Evolutionary conservation across 2,329 filamentous ascomycete genomes (phyloP).

Genomic region (Aspergillus niger): DNA sequence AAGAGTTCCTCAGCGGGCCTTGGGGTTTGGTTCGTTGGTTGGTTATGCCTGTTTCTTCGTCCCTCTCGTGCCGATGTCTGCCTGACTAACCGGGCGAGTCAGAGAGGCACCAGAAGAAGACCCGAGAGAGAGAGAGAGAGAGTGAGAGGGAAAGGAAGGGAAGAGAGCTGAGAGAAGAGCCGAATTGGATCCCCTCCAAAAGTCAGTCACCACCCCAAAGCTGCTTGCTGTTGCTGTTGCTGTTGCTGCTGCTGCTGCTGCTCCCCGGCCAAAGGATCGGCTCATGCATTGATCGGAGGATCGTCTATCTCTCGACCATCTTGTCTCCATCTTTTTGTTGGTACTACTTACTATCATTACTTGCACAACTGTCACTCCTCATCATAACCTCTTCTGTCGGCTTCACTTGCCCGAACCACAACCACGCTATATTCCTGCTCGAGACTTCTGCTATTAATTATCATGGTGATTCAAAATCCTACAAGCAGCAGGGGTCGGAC

Average conservation of each 20-base stretch:
- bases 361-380: neutral
- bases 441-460: conserved; percentile 2
- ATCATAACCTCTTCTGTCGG: neutral
- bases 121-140: neutral
- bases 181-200: neutral
- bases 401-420: no score
- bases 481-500: neutral
- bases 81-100: no score
- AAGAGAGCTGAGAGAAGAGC: no score
- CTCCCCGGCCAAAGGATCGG: neutral
- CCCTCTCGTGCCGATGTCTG: no score
- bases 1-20: neutral
- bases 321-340: neutral
- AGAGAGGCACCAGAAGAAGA: no score
- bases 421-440: neutral
- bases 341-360: neutral
- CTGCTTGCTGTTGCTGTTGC: no score
- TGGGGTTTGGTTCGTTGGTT: neutral
- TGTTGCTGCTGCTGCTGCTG: neutral
- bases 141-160: no score
- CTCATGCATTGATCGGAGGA: conserved; percentile 9
- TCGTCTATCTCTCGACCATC: neutral
- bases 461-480: conserved; percentile 5
- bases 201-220: no score
- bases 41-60: neutral